Evolutionary conservation across 2,329 filamentous ascomycete species (phyloP).

Genomic region (Fusarium decemcellulare): DNA sequence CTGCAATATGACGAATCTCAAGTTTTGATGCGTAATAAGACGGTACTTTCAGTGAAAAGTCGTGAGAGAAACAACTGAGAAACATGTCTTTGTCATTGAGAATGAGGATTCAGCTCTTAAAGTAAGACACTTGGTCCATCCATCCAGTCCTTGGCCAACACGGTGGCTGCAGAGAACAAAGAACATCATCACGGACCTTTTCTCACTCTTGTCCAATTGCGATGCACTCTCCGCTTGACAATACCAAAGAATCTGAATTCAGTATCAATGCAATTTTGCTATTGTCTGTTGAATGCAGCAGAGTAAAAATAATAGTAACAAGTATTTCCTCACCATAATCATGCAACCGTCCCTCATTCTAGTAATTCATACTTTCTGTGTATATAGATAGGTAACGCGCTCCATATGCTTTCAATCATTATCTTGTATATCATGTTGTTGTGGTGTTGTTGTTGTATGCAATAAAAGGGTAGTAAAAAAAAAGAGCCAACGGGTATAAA

Average conservation of each 20-base stretch:
- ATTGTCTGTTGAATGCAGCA: slow-evolving; percentile 26
- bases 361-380: slow-evolving; percentile 36
- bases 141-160: background rate
- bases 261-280: slow-evolving; percentile 30
- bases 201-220: background rate
- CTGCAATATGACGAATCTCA: background rate
- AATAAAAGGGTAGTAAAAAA: slow-evolving; percentile 21
- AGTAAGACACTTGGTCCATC: background rate
- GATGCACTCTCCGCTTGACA: too few relatives aligned
- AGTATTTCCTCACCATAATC: slow-evolving; percentile 35
- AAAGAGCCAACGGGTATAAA: slow-evolving; percentile 53
- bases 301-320: background rate
- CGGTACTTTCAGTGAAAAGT: background rate
- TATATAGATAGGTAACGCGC: slow-evolving; percentile 7
- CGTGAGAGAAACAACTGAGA: too few relatives aligned
- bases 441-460: slow-evolving; percentile 42
- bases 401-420: slow-evolving; percentile 45
- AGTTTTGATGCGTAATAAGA: background rate
- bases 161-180: slow-evolving; percentile 28
- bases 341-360: slow-evolving; percentile 40
- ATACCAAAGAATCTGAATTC: background rate
- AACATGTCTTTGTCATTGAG: background rate
- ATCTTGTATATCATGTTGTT: slow-evolving; percentile 44
- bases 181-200: slow-evolving; percentile 25
- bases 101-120: background rate